Conservation (phyloP, 1,284 basidiomycete species). For the Trametes versicolor region DNA sequence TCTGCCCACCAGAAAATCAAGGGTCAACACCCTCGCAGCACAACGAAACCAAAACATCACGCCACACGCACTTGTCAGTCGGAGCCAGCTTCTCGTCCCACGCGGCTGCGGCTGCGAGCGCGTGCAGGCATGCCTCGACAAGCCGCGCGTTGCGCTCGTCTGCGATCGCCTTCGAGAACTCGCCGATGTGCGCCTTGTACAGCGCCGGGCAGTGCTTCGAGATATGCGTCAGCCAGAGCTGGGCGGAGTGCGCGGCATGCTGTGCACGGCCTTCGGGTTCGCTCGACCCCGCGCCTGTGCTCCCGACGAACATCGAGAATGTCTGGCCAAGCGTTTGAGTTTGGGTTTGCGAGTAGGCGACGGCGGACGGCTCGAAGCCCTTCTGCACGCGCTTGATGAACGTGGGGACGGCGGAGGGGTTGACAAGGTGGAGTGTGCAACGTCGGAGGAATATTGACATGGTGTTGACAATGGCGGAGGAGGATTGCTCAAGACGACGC, state of each 20-base stretch:
- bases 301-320: slow-evolving; percentile 31
- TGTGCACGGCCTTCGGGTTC: slow-evolving; percentile 46
- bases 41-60: neutral
- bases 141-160: slow-evolving; percentile 69
- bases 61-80: slow-evolving; percentile 69
- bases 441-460: slow-evolving; percentile 80
- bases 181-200: slow-evolving; percentile 78
- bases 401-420: slow-evolving; percentile 86
- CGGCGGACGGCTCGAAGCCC: slow-evolving; percentile 36
- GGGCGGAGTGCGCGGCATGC: slow-evolving; percentile 56
- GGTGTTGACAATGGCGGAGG: slow-evolving; percentile 70
- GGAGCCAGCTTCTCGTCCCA: slow-evolving; percentile 66
- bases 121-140: slow-evolving; percentile 79
- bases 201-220: slow-evolving; percentile 84
- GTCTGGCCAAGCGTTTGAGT: slow-evolving; percentile 27
- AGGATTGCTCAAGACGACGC: slow-evolving; percentile 78
- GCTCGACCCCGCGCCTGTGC: slow-evolving; percentile 30
- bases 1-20: slow-evolving; percentile 45
- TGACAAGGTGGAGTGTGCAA: slow-evolving; percentile 79
- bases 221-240: slow-evolving; percentile 65
- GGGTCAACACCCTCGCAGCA: neutral
- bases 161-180: slow-evolving; percentile 76
- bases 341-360: slow-evolving; percentile 33
- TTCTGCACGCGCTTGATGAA: slow-evolving; percentile 76
- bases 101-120: slow-evolving; percentile 73